Base-by-base conservation (phyloP, 768 basidiomycete species). In the Kwoniella bestiolae region DNA sequence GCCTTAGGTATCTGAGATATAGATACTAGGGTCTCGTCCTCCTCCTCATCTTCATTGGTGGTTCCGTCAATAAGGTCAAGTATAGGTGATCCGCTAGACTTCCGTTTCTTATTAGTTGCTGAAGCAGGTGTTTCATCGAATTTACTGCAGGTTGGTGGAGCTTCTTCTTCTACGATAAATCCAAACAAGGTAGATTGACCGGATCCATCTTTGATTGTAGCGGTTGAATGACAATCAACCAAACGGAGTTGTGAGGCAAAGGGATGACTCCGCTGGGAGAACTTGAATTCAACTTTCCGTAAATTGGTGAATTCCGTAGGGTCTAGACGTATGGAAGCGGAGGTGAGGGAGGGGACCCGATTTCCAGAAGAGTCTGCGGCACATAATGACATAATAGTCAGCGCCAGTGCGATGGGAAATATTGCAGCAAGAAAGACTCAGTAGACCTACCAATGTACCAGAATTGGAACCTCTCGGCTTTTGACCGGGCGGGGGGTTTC, bases 361-460 rank as follows among this genome's bases (percentile, higher is more conserved):
- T 49, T 12, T 1, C 71, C 72, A 11, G 51, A 31, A 7, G 74
- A 62, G 46, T 71, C 76, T 77, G 44, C 9, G 60, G 5, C 29
- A n/a, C 3, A 32, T 7, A n/a, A 34, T n/a, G n/a, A n/a, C n/a
- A n/a, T n/a, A n/a, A n/a, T n/a, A 28, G 34, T 44, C 35, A 38
- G 35, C 35, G 31, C 38, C 11, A 25, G 29, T 52, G 1, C 25
- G 5, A 29, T 52, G 16, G 16, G 50, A 0, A 1, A 6, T 9
- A 18, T 32, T 8, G 16, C 26, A 12, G 9, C 18, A 8, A 53
- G 7, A 23, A 28, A 28, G 26, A 9, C n/a, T n/a, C 34, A 16
- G 16, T 11, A 21, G 11, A 71, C 77, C 6, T 41, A 78, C 75
- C 71, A 31, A 79, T 76, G 60, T 79, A 79, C 77, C 77, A 79